Base-by-base conservation (phyloP, 139 green algal species). In the Chlamydomonas schloesseri region DNA sequence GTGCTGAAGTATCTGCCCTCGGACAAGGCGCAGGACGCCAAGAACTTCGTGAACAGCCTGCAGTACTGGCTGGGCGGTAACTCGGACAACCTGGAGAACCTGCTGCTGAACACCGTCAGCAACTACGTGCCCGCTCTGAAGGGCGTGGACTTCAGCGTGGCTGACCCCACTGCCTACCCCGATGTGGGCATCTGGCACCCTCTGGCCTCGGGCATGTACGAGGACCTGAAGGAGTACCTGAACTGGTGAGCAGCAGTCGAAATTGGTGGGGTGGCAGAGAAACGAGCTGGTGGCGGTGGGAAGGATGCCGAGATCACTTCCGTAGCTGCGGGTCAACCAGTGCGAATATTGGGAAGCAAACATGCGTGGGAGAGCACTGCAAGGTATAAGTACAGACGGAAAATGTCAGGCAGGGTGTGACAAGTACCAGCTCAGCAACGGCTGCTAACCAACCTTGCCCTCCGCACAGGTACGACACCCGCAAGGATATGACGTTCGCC, bases 41-140 rank as follows among this genome's bases (percentile, higher is more conserved):
- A 96, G 67, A 97, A 96, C 91, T 99, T 99, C 73, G 94, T 95
- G 29, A 91, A 98, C 89, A 95, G 94, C 57, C 96, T 99, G 86
- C 98, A 99, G 95, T 99, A 99, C 96, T 99, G 98, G 98, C 95
- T 99, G 86, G 98, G 98, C 65, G 98, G 98, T 69, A 99, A 98
- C 90, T 89, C 95, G 42, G 96, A 98, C 34, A 99, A 99, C 93
- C 93, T 99, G 82, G 95, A 99, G 94, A 99, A 99, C 94, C 95
- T 99, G 91, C 89, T 99, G 55, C 91, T 99, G 23, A 98, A 93
- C 76, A 96, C 97, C 53, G 90, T 87, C 37, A 75, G 94, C 14
- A 4, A 42, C 6, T 99, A 99, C 88, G 93, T 98, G 58, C 98
- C 98, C 18, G 93, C 90, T 13, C 89, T 98, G 33, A 96, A 98